A percentile compares a stretch with the other conserved stretches of the same genome.
Conservation (phyloP, 805 yeast species). For the Yarrowia phangngaensis region DNA sequence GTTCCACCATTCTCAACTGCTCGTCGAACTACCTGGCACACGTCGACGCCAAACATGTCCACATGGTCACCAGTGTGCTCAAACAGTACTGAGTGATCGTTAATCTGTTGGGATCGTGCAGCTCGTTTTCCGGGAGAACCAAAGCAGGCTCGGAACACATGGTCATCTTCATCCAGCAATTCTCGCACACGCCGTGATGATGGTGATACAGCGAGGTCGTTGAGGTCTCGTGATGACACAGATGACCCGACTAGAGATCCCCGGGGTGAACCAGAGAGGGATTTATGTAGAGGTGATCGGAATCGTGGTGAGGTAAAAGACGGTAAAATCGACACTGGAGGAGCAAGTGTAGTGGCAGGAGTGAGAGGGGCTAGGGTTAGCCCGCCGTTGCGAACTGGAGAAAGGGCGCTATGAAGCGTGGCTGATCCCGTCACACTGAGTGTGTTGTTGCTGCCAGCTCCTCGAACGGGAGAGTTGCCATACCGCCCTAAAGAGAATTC, state of each 20-base stretch:
- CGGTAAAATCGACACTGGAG: conserved; percentile 13
- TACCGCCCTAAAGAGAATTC: conserved; percentile 16
- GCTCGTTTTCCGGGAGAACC: conserved; percentile 41
- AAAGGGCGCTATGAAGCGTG: conserved; percentile 9
- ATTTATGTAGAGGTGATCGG: conserved; percentile 21
- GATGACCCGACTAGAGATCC: conserved; percentile 16
- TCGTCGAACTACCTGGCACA: conserved; percentile 49
- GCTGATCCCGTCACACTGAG: conserved; percentile 18
- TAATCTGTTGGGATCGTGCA: conserved; percentile 33
- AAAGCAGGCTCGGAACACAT: conserved; percentile 38
- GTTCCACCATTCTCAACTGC: conserved; percentile 39
- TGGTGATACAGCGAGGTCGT: conserved; percentile 8
- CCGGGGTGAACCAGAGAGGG: conserved; percentile 14
- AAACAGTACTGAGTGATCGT: conserved; percentile 33
- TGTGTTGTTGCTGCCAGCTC: conserved; percentile 2
- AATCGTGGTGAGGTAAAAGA: conserved; percentile 15
- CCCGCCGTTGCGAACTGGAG: conserved; percentile 24
- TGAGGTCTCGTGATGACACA: conserved; percentile 10
- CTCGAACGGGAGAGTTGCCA: conserved; percentile 19
- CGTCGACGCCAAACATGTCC: conserved; percentile 55
- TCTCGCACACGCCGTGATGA: conserved; percentile 10
- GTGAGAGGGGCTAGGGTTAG: conserved; percentile 30
- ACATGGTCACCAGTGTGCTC: conserved; percentile 18
- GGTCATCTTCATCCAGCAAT: conserved; percentile 35
- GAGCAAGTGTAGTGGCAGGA: conserved; percentile 23